Evolutionary conservation across 78 protist species (phyloP).

Genomic region (Emiliania huxleyi): DNA sequence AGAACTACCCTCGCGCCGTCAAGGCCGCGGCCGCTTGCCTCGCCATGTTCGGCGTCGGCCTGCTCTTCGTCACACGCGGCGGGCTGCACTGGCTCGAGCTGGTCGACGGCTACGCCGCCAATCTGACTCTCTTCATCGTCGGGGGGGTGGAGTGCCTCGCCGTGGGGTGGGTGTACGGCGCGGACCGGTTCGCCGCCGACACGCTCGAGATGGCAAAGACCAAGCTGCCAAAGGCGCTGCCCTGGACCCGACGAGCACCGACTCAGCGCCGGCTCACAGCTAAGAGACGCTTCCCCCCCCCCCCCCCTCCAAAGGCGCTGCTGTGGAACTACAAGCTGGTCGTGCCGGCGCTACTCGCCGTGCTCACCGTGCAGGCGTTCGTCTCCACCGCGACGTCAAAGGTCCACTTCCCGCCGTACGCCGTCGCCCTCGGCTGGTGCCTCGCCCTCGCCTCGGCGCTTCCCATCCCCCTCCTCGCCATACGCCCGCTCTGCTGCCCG

Average conservation of each 20-base stretch:
- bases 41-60: not conserved
- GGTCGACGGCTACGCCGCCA: not conserved
- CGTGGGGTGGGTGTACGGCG: not conserved
- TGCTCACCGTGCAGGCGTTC: not conserved
- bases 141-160: not conserved
- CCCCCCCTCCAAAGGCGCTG: not conserved
- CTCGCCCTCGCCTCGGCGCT: not conserved
- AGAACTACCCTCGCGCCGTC: not conserved
- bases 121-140: not conserved
- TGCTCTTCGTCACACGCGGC: not conserved
- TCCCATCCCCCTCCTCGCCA: not conserved
- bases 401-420: not conserved
- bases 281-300: no score
- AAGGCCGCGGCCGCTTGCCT: not conserved
- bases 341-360: not conserved
- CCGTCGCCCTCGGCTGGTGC: not conserved
- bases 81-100: slow-evolving; percentile 8
- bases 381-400: not conserved
- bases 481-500: no score
- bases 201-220: not conserved
- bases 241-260: no score
- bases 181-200: not conserved
- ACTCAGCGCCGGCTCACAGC: no score
- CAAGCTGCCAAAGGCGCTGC: not conserved
- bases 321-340: not conserved